Base-by-base conservation (phyloP, 805 yeast genomes). In the Komagataella populi region DNA sequence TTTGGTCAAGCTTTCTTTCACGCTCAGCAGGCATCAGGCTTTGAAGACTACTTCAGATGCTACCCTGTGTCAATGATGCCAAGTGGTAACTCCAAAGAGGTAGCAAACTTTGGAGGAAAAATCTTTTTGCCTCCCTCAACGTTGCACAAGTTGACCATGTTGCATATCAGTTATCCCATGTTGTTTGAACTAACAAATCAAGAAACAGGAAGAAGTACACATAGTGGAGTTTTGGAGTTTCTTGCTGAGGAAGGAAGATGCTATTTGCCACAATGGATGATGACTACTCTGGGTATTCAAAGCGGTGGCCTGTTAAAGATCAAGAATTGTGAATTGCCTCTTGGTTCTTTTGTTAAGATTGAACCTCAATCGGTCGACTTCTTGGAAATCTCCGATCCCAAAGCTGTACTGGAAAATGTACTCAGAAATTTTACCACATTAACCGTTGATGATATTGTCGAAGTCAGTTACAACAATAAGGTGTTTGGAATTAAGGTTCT, bases 201-300 rank as follows among this genome's bases (percentile, higher is more conserved):
- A 58, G 71, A 77, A 22, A 70, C 73, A 3, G 73, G 67, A 17
- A 63, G 72, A 36, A 70, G 63, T 6, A 87, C 97, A 0, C 96
- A 89, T 63, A 85, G 90, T 48, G 99, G 99, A 62, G 99, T 93
- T 24, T 70, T 93, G 54, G 99, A 93, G 68, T 93, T 93, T 65
- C 84, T 87, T 16, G 96, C 99, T 1, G 98, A 93, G 62, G 99
- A 93, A 70, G 99, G 99, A 16, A 74, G 99, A 52, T 93, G 80
- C 2, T 93, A 93, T 63, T 60, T 93, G 43, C 99, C 99, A 0
- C 88, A 87, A 58, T 93, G 99, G 99, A 90, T 93, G 90, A 78
- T 93, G 85, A 75, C 70, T 47, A 85, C 95, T 0, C 68, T 93
- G 44, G 71, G 73, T 39, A 68, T 86, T 6, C 76, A 76, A 49